These are phyloP conservation scores for Termitomyces sp. DNA, from an alignment of 1,284 basidiomycete species.

Conservation along the genomic window DNA sequence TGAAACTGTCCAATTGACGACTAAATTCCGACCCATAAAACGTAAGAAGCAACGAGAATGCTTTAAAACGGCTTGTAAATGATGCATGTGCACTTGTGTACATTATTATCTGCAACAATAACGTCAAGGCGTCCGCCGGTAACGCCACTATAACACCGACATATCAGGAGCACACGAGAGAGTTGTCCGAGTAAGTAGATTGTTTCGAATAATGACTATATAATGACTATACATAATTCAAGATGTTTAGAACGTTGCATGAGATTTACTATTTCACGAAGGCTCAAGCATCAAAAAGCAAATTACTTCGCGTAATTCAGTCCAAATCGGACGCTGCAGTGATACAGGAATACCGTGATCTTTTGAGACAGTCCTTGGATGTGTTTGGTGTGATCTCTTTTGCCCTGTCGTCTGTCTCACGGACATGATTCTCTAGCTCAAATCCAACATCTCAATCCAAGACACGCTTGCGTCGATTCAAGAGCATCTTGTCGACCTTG, in stretches of 20 bases:
- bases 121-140: background rate
- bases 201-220: too few species aligned
- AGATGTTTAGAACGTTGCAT: slow-evolving; percentile 2
- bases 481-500: background rate
- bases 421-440: background rate
- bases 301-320: background rate
- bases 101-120: slow-evolving; percentile 1
- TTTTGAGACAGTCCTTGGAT: slow-evolving; percentile 10
- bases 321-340: slow-evolving; percentile 6
- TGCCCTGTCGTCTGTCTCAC: background rate
- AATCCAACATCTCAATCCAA: background rate
- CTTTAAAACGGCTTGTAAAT: slow-evolving; percentile 5
- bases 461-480: background rate
- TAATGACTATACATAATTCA: background rate
- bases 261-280: slow-evolving; percentile 3
- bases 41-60: slow-evolving; percentile 6
- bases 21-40: background rate
- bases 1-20: background rate
- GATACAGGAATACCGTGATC: slow-evolving; percentile 6
- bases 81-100: slow-evolving; percentile 13
- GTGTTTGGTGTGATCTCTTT: background rate
- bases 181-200: background rate
- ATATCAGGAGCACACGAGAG: background rate
- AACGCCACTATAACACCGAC: background rate
- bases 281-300: background rate